Evolutionary conservation across 805 yeast genomes (phyloP), one percentile per base, ranked within the genome.

Genomic region (Lipomyces yamadae): DNA sequence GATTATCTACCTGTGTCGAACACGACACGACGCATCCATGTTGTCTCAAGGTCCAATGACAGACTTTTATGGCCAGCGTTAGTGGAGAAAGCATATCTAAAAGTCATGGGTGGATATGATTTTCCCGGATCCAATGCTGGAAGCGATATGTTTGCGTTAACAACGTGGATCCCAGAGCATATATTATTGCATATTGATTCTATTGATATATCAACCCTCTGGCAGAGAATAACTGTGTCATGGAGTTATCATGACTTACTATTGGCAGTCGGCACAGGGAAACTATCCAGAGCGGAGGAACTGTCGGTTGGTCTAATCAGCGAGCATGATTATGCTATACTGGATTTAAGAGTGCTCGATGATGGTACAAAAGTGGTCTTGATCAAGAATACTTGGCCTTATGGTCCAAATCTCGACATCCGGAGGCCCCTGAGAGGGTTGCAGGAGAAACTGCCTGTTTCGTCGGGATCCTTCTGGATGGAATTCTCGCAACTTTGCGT

Each of bases 51-150:
- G 3, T 63, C 78, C 1, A 76, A 80, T 64, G 74, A 71, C 2
- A 42, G 68, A 0, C 70, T 85, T 2, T 71, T 76, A 4, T 62
- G 92, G 90, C 93, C 93, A 0, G 89, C 91, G 0, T 71, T 91
- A n/a, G 70, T 90, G 0, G 97, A 92, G 75, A 87, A 89, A 72
- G 95, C 96, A 0, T 89, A 85, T 73, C 78, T 92, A 66, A 85
- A 85, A 71, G 75, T 88, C 0, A 76, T 82, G 77, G 85, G 86
- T 0, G 89, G 91, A 2, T 88, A 88, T 72, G 79, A 79, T n/a
- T 84, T 86, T 58, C 73, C 75, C 0, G 97, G 97, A 0, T 91
- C 97, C 0, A 91, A 92, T 74, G 85, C 90, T 73, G 89, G 89
- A 1, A 79, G 82, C 13, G 97, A 90, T 73, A 83, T 90, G 0